These are phyloP conservation scores for Cystofilobasidium capitatum DNA, from an alignment of 768 basidiomycete species.

Conservation along the genomic window DNA sequence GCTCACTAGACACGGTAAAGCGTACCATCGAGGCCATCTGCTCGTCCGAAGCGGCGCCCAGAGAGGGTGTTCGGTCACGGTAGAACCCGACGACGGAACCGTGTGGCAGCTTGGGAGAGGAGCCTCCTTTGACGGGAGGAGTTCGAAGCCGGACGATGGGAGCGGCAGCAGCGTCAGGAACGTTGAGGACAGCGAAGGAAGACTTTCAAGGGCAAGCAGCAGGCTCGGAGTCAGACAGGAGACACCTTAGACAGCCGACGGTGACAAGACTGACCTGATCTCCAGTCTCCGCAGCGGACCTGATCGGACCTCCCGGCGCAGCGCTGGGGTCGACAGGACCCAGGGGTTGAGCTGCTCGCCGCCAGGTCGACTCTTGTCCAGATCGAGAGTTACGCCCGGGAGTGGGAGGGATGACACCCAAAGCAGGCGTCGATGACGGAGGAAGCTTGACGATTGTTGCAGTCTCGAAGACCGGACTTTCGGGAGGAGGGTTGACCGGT, in stretches of 20 bases:
- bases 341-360: neutral
- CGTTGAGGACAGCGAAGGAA: neutral
- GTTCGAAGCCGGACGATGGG: neutral
- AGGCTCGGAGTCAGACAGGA: neutral
- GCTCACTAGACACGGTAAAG: constrained; percentile 25
- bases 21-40: constrained; percentile 24
- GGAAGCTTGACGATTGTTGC: neutral
- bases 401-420: constrained; percentile 1
- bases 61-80: constrained; percentile 16
- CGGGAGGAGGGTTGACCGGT: neutral
- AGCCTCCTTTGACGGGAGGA: neutral
- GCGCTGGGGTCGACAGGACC: neutral
- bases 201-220: neutral
- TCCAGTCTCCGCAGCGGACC: too few species aligned
- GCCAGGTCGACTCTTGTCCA: constrained; percentile 14
- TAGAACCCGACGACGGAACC: constrained; percentile 21
- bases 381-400: neutral
- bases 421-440: neutral
- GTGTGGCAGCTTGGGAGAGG: constrained; percentile 7
- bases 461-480: constrained; percentile 1
- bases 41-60: constrained; percentile 12
- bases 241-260: neutral
- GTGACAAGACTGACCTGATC: neutral
- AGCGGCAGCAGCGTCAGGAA: neutral
- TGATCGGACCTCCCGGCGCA: neutral